Evolutionary conservation across 2,329 filamentous ascomycete species (phyloP).

Genomic region (Stemphylium vesicarium): DNA sequence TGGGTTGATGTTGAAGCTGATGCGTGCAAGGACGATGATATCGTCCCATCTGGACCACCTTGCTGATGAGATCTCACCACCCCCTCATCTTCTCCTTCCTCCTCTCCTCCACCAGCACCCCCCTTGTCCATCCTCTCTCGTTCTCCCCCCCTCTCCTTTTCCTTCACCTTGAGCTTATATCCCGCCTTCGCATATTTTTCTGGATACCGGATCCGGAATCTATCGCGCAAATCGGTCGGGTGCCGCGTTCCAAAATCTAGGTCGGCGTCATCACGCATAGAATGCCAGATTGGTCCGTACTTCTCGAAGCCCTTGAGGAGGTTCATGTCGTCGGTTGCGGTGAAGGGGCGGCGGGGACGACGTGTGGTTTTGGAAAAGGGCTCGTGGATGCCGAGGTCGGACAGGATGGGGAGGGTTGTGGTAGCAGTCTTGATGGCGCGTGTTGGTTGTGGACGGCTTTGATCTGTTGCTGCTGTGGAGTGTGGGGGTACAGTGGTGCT

Average conservation of each 20-base stretch:
- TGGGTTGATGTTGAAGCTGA: too few relatives aligned
- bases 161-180: constrained; percentile 48
- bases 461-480: background rate
- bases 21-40: too few relatives aligned
- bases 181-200: constrained; percentile 61
- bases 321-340: constrained; percentile 62
- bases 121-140: background rate
- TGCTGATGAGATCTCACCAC: too few relatives aligned
- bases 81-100: constrained; percentile 12
- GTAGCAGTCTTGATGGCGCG: constrained; percentile 32
- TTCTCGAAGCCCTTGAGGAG: constrained; percentile 64
- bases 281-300: constrained; percentile 66
- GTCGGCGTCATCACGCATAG: constrained; percentile 62
- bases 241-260: constrained; percentile 60
- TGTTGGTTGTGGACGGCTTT: constrained; percentile 7
- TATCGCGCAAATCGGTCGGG: constrained; percentile 65
- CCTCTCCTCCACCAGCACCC: background rate
- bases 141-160: constrained; percentile 25
- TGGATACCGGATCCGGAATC: constrained; percentile 66
- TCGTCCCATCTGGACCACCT: too few relatives aligned
- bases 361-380: constrained; percentile 59
- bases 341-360: constrained; percentile 63
- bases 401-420: constrained; percentile 39
- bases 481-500: background rate
- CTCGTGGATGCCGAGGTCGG: constrained; percentile 56